Evolutionary conservation across 371 early-diverging fungal species (phyloP), one percentile per base, ranked within the genome.

Genomic region (Dichotomocladium elegans): DNA sequence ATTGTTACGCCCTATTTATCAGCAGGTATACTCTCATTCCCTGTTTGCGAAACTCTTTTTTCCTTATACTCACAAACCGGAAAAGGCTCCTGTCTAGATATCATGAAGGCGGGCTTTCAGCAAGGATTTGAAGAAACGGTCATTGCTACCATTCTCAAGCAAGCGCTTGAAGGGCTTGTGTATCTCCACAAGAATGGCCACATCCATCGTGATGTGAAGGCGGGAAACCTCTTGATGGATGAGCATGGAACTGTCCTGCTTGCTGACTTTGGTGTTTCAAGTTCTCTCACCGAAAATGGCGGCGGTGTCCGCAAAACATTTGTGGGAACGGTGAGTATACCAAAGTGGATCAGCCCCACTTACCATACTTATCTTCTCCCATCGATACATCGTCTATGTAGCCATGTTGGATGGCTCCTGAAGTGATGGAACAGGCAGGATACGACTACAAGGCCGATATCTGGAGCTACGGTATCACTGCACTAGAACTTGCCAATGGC

Each of bases 391-490:
- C 35, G n/a, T n/a, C n/a, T 17, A 22, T 41, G 41, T 49, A 73
- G 52, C 93, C 92, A 14, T 92, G 92, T 57, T 92, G 91, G 92
- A 95, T 95, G 91, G 94, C 93, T 9, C 90, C 90, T 11, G 90
- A 85, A 53, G 86, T 89, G 6, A 83, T 87, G 85, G 83, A 85
- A 59, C 73, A 87, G 60, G 79, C 82, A 6, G 90, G 86, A 7
- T 94, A 95, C 66, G 89, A 91, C 58, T 88, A 81, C 61, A 90
- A 91, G 66, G 95, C 94, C 0, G 96, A 95, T 64, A 92, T 93
- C 48, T 95, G 94, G 93, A 87, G 88, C 51, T 91, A 94, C 72
- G 96, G 96, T 47, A 93, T 95, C 33, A 93, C 94, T 8, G 85
- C 90, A 0, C 69, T 93, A 34, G 96, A 95, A 61, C 72, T 95